A percentile compares a stretch with the other conserved stretches of the same genome.
These are phyloP conservation scores for Rhododendron williamsianum DNA, from an alignment of 148 eudicot genomes.

Conservation along the genomic window DNA sequence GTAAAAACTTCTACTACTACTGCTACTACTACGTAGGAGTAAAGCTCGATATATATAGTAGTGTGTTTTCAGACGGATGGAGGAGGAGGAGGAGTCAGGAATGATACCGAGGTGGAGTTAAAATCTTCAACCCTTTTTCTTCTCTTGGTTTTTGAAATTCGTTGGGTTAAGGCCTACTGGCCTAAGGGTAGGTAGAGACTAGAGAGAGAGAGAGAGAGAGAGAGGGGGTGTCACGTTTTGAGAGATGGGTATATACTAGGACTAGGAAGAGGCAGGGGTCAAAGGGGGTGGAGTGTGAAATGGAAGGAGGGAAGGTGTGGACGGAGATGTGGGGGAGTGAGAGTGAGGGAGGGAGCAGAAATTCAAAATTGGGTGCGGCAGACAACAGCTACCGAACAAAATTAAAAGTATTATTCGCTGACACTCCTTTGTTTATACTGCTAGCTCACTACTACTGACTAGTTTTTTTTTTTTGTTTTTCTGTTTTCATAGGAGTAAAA, in stretches of 20 bases:
- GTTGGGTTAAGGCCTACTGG: background rate
- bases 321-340: background rate
- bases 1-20: background rate
- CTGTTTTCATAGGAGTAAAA: too few relatives aligned
- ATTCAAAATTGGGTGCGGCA: constrained; percentile 25
- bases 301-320: background rate
- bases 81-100: background rate
- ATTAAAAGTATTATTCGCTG: background rate
- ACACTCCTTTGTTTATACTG: background rate
- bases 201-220: background rate
- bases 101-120: constrained; percentile 1
- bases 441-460: background rate
- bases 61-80: background rate
- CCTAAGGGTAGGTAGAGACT: too few relatives aligned
- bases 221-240: background rate
- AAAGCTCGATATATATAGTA: background rate
- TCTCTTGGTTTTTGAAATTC: background rate
- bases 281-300: background rate
- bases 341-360: background rate
- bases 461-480: background rate
- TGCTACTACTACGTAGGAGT: too few relatives aligned
- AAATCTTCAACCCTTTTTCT: background rate
- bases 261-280: background rate
- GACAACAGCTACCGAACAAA: constrained; percentile 26
- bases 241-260: too few relatives aligned